phyloP scores from a whole-genome alignment of 2,329 filamentous ascomycete species.

The Rhynchosporium graminicola region DNA sequence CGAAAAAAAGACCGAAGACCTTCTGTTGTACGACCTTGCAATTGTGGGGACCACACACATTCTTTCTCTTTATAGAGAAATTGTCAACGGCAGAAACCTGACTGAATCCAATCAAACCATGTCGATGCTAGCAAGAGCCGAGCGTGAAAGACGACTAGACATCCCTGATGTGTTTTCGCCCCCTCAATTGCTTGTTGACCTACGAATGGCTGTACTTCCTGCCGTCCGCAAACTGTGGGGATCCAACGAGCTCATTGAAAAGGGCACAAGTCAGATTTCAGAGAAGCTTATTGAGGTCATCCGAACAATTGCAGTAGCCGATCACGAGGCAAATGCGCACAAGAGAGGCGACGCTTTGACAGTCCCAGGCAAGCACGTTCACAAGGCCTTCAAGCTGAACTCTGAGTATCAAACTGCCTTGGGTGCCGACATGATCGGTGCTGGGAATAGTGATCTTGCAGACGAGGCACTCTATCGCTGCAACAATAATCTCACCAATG shows the following conservation, averaged over 20 bases:
- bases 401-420: constrained; percentile 46
- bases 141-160: constrained; percentile 48
- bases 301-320: constrained; percentile 73
- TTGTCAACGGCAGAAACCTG: constrained; percentile 77
- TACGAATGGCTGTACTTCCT: constrained; percentile 78
- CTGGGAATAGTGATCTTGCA: constrained; percentile 62
- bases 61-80: constrained; percentile 74
- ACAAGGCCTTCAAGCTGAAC: constrained; percentile 54
- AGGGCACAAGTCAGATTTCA: constrained; percentile 73
- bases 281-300: constrained; percentile 82
- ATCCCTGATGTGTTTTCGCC: constrained; percentile 56
- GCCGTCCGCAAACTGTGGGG: constrained; percentile 80
- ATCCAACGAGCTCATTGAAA: constrained; percentile 73
- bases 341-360: constrained; percentile 61
- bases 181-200: constrained; percentile 80
- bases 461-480: constrained; percentile 82
- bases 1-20: constrained; percentile 39
- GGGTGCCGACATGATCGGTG: constrained; percentile 37
- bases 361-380: constrained; percentile 41
- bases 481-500: constrained; percentile 61
- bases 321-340: constrained; percentile 68
- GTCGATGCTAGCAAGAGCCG: constrained; percentile 51
- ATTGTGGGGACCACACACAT: constrained; percentile 74
- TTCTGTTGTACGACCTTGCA: constrained; percentile 45
- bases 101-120: constrained; percentile 70